Percentiles rank a stretch among this genome's conserved stretches.
Evolutionary conservation across 306 rosid genomes (phyloP).

Genomic region (Purshia tridentata): DNA sequence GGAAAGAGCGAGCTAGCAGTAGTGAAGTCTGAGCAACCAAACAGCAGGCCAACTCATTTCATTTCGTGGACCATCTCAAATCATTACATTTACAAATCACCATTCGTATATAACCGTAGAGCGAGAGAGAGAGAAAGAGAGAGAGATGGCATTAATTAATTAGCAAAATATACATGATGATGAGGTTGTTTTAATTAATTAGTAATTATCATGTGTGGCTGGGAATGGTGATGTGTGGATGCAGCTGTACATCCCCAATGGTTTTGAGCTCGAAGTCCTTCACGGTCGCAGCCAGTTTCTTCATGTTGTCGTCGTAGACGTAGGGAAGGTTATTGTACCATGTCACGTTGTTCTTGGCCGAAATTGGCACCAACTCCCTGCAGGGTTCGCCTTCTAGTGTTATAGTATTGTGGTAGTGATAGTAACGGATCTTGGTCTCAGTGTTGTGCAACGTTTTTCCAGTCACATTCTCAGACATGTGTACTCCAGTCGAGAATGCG

Average conservation of each 20-base stretch:
- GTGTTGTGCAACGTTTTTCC: conserved; percentile 42
- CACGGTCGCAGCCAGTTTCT: conserved; percentile 28
- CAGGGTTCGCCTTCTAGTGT: conserved; percentile 32
- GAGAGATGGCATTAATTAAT: too few relatives aligned
- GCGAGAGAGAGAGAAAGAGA: too few relatives aligned
- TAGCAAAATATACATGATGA: too few relatives aligned
- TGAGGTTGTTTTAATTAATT: too few relatives aligned
- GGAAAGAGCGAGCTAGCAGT: too few relatives aligned
- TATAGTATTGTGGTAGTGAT: conserved; percentile 43
- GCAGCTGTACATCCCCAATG: conserved; percentile 11
- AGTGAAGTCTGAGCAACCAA: too few relatives aligned
- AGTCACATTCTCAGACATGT: conserved; percentile 47
- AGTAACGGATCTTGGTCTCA: conserved; percentile 39
- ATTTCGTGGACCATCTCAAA: too few relatives aligned
- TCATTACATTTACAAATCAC: too few relatives aligned
- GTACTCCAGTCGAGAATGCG: conserved; percentile 44
- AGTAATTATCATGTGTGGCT: too few relatives aligned
- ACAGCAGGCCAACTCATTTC: too few relatives aligned
- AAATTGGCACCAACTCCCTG: conserved; percentile 29
- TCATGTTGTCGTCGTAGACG: conserved; percentile 37
- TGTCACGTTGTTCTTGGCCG: conserved; percentile 31
- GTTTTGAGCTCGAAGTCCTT: conserved; percentile 34
- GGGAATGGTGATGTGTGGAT: too few relatives aligned
- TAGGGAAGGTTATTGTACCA: conserved; percentile 27
- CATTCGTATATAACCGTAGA: too few relatives aligned